These are phyloP conservation scores for Batrachochytrium dendrobatidis DNA, from an alignment of 371 early-diverging fungal species.

Conservation along the genomic window DNA sequence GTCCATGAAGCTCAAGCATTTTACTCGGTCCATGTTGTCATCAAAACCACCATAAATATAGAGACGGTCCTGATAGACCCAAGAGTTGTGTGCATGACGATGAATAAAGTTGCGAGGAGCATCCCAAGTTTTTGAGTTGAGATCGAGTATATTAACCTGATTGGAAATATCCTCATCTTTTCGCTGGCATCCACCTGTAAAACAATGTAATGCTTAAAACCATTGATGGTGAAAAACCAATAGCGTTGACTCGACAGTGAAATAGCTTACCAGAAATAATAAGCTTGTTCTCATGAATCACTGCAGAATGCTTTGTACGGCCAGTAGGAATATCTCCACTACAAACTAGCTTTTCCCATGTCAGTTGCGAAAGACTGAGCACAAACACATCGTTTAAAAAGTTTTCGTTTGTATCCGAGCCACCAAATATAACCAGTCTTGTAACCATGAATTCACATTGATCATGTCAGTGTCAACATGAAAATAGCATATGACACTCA, in stretches of 20 bases:
- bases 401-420: conserved; percentile 53
- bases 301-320: conserved; percentile 60
- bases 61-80: conserved; percentile 47
- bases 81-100: conserved; percentile 54
- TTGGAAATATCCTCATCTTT: conserved; percentile 35
- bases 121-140: conserved; percentile 59
- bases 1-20: not conserved
- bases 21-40: conserved; percentile 52
- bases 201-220: not conserved
- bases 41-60: conserved; percentile 60
- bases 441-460: no score
- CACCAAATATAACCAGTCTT: conserved; percentile 64
- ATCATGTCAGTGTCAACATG: no score
- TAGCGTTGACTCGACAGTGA: not conserved
- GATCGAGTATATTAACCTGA: conserved; percentile 51
- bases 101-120: conserved; percentile 47
- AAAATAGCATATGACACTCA: no score
- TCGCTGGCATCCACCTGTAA: conserved; percentile 31
- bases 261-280: conserved; percentile 53
- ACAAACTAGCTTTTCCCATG: conserved; percentile 57
- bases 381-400: conserved; percentile 57
- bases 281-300: conserved; percentile 54
- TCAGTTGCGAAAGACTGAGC: conserved; percentile 49
- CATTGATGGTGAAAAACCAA: not conserved
- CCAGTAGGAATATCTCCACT: conserved; percentile 46